Evolutionary conservation across 106 monocot genomes (phyloP), one percentile per base, ranked within the genome.

Genomic region (Phalaenopsis equestris): DNA sequence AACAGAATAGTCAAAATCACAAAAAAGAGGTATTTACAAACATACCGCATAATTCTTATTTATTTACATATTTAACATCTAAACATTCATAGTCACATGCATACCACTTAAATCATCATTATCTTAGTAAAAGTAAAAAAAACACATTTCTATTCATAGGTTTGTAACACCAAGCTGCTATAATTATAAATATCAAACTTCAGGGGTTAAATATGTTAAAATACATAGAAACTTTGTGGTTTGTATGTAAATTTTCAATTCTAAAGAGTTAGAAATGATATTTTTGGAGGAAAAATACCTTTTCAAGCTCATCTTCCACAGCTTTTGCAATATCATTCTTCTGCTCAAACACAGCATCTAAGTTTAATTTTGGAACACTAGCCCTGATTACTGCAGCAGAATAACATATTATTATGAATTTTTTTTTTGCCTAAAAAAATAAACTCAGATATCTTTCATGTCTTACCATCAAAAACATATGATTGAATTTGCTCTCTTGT

Each of bases 391-490:
- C 89, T 86, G 72, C 45, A 73, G 8, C 14, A 77, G 14, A 24
- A 46, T 15, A n/a, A 78, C 41, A 10, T 52, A 52, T 52, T 52
- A 52, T 12, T 15, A 52, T 52, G 52, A 52, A 52, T 12, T 52
- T 52, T 52, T 12, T 52, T 12, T 12, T 12, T 52, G 11, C 14
- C 3, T 52, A 52, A 12, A 52, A 41, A n/a, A 61, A 61, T 4
- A 21, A 2, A 61, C 19, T 61, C 0, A 61, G 8, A 61, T 14
- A 78, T 0, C 15, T 21, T 10, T 58, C 6, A 61, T 37, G 43
- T 11, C 74, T 56, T 92, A 94, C 94, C 94, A 84, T 97, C 97
- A 86, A 97, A 94, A 43, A 94, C 97, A 87, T 97, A 97, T 18
- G 94, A 87, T 67, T 94, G 97, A 65, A 97, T 97, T 82, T 97